These are phyloP conservation scores for Oidiodendron maius DNA, from an alignment of 495 filamentous ascomycete species.

Conservation along the genomic window DNA sequence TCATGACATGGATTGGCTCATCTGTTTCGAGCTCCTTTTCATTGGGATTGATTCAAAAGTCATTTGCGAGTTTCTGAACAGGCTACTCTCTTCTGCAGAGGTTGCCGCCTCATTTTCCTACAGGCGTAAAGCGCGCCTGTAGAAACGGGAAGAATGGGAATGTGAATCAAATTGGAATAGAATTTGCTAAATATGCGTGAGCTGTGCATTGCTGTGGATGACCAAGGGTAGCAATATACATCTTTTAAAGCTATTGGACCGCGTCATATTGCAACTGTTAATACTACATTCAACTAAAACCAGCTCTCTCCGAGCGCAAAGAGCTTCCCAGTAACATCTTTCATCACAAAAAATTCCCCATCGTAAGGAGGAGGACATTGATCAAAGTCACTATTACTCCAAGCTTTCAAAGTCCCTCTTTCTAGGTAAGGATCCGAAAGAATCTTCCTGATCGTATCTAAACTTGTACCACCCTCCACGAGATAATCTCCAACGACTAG, in stretches of 20 bases:
- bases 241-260: too few relatives aligned
- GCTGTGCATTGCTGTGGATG: too few relatives aligned
- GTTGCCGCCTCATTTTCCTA: conserved; percentile 15
- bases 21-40: conserved; percentile 23
- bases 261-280: too few relatives aligned
- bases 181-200: conserved; percentile 9
- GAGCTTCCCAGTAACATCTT: background rate
- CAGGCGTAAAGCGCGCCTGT: conserved; percentile 26
- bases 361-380: too few relatives aligned
- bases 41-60: conserved; percentile 22
- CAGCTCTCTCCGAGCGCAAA: too few relatives aligned
- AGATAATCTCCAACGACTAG: background rate
- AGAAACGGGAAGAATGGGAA: conserved; percentile 23
- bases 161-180: conserved; percentile 23
- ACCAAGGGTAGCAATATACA: too few relatives aligned
- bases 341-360: too few relatives aligned
- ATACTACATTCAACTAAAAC: too few relatives aligned
- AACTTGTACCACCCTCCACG: conserved; percentile 8
- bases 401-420: conserved; percentile 11
- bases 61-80: conserved; percentile 18
- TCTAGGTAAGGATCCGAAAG: conserved; percentile 25
- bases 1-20: conserved; percentile 24
- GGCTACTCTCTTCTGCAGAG: conserved; percentile 14
- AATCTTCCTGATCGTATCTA: conserved; percentile 15
- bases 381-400: background rate